Conservation (phyloP, 495 filamentous ascomycete genomes). For the Penicillium herquei region DNA sequence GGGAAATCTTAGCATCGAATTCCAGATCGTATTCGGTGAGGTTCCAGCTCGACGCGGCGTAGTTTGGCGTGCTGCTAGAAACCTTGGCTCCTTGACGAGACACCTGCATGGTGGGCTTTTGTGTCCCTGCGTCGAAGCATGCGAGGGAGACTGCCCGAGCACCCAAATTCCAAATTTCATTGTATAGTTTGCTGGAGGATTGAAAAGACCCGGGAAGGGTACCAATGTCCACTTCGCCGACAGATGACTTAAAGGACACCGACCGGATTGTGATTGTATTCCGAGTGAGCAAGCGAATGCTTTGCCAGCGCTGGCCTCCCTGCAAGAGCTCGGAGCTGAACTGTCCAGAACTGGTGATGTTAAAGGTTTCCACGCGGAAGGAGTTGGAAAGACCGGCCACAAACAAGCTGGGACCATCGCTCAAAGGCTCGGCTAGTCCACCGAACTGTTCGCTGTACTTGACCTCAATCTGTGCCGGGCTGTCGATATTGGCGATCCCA, state of each 20-base stretch:
- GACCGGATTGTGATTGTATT: background rate
- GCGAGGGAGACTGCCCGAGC: conserved; percentile 3
- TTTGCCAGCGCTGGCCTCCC: conserved; percentile 12
- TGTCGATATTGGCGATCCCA: background rate
- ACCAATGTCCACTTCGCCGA: background rate
- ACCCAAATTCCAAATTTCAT: background rate
- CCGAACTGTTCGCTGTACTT: conserved; percentile 12
- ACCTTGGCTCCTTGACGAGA: background rate
- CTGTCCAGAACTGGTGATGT: conserved; percentile 3
- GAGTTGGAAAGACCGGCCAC: conserved; percentile 3
- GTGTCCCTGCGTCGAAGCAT: conserved; percentile 1
- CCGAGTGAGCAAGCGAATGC: background rate
- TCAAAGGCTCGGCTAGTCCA: background rate
- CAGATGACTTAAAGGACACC: background rate
- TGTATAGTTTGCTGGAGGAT: background rate
- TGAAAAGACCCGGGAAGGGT: background rate
- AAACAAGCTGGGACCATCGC: conserved; percentile 9
- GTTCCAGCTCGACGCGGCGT: background rate
- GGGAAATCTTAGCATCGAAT: background rate
- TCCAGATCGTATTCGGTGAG: background rate
- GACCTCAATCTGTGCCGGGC: conserved; percentile 10
- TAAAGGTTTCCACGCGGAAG: conserved; percentile 10
- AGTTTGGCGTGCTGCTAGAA: background rate
- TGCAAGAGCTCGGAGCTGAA: conserved; percentile 2
- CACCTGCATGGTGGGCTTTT: background rate